phyloP scores from a whole-genome alignment of 139 green algal genomes.

The Trebouxia sp. region DNA sequence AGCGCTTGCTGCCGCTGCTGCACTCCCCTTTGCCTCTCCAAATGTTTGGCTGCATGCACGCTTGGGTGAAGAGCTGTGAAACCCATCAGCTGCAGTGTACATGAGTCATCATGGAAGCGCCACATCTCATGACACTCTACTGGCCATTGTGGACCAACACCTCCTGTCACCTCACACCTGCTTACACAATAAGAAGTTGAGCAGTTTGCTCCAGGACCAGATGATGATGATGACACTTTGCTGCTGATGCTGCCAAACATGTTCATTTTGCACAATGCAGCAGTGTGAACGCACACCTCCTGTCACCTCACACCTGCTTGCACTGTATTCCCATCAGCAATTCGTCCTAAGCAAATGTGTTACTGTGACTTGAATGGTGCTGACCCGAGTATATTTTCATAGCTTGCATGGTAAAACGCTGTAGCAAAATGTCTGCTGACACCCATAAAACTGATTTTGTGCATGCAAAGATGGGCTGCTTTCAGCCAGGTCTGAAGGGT shows the following conservation, averaged over 20 bases:
- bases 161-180: slow-evolving; percentile 37
- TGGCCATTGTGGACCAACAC: slow-evolving; percentile 4
- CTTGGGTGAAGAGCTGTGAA: slow-evolving; percentile 26
- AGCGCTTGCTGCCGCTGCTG: slow-evolving; percentile 1
- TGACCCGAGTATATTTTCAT: too few relatives aligned
- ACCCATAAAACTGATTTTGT: too few relatives aligned
- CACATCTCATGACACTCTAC: slow-evolving; percentile 34
- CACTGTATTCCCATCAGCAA: too few relatives aligned
- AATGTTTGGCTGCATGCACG: slow-evolving; percentile 14
- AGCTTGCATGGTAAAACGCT: too few relatives aligned
- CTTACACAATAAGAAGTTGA: not conserved
- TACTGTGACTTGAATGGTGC: too few relatives aligned
- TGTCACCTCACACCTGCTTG: slow-evolving; percentile 36
- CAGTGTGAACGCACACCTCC: slow-evolving; percentile 1
- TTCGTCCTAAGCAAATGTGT: too few relatives aligned
- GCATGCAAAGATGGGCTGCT: too few relatives aligned
- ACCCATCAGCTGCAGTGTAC: not conserved
- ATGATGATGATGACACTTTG: too few relatives aligned
- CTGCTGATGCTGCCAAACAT: too few relatives aligned
- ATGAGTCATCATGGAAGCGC: not conserved
- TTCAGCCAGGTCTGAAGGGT: too few relatives aligned
- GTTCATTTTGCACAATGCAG: not conserved
- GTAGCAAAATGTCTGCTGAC: too few relatives aligned
- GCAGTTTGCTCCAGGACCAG: too few relatives aligned
- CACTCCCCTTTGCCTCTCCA: slow-evolving; percentile 21